Conservation (phyloP, 1,284 basidiomycete species). For the Heterobasidion irregulare region DNA sequence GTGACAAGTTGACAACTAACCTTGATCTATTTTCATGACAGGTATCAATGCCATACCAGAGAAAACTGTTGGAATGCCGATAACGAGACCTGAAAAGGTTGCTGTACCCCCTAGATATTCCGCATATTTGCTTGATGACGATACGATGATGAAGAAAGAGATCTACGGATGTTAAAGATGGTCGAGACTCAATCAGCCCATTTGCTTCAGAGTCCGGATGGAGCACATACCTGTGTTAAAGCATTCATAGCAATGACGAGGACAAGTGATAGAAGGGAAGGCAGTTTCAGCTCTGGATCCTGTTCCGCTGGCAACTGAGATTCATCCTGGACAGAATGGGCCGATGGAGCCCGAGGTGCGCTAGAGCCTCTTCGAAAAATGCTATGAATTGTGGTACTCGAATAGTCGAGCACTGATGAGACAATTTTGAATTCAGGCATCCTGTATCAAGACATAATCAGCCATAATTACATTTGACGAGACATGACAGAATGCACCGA, state of each 20-base stretch:
- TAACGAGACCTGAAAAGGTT: conserved; percentile 60
- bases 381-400: neutral
- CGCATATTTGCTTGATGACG: conserved; percentile 56
- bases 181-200: too few relatives aligned
- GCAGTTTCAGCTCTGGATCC: conserved; percentile 40
- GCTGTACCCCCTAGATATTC: conserved; percentile 53
- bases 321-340: neutral
- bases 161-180: conserved; percentile 26
- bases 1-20: conserved; percentile 21
- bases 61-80: conserved; percentile 57
- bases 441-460: neutral
- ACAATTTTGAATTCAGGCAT: neutral
- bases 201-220: neutral
- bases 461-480: neutral
- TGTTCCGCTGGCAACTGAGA: neutral
- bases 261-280: conserved; percentile 30
- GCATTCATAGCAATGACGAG: conserved; percentile 36
- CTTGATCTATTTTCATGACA: conserved; percentile 46
- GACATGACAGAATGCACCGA: too few relatives aligned
- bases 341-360: neutral
- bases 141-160: conserved; percentile 62
- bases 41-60: conserved; percentile 55
- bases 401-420: neutral
- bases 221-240: conserved; percentile 32
- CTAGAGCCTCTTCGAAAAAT: neutral